These are phyloP conservation scores for Orobanche coerulescens DNA, from an alignment of 257 asterid genomes.

Conservation along the genomic window DNA sequence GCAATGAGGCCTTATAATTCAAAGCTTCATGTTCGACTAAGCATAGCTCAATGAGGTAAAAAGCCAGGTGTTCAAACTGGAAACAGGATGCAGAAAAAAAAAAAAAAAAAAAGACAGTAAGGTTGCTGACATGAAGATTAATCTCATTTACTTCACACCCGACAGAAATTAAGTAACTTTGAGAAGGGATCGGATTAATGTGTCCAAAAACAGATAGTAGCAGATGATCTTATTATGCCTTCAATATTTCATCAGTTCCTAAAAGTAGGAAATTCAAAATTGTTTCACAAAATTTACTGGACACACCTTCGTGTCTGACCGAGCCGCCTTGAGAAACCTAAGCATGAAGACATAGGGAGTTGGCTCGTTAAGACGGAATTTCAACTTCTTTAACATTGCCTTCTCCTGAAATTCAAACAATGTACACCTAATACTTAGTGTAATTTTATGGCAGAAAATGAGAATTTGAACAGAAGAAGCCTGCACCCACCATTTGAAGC, in stretches of 20 bases:
- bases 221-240: too few relatives aligned
- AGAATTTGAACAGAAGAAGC: conserved; percentile 5
- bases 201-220: too few relatives aligned
- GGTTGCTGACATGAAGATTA: not conserved
- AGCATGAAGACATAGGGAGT: conserved; percentile 93
- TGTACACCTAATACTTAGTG: conserved; percentile 16
- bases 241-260: too few relatives aligned
- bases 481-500: conserved; percentile 66
- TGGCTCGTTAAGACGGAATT: conserved; percentile 85
- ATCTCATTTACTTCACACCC: too few relatives aligned
- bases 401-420: conserved; percentile 52
- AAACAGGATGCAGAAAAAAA: too few relatives aligned
- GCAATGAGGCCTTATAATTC: conserved; percentile 78
- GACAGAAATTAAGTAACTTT: too few relatives aligned
- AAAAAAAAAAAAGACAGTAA: not conserved
- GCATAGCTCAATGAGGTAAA: conserved; percentile 85
- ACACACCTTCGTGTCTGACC: conserved; percentile 52
- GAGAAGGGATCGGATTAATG: too few relatives aligned
- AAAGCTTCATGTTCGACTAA: conserved; percentile 73
- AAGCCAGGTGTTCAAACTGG: conserved; percentile 82
- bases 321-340: conserved; percentile 84
- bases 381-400: conserved; percentile 50
- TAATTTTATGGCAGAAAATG: conserved; percentile 6
- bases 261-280: too few relatives aligned
- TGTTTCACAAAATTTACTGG: not conserved